phyloP scores from a whole-genome alignment of 2,329 filamentous ascomycete genomes.

The Alternaria sp. region DNA sequence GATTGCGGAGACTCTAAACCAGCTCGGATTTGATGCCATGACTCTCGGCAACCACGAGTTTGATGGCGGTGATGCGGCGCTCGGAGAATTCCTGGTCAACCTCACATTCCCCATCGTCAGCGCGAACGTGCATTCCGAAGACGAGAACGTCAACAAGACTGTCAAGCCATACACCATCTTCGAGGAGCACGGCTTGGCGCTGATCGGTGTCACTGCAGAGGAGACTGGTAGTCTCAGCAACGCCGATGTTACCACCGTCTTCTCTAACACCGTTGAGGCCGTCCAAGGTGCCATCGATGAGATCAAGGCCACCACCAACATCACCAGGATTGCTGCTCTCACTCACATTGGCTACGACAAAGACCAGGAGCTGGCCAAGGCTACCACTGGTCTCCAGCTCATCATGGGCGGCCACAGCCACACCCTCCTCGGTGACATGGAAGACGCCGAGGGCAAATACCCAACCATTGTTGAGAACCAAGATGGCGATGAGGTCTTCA shows the following conservation, averaged over 20 bases:
- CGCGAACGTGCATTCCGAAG: slow-evolving; percentile 67
- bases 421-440: slow-evolving; percentile 66
- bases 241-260: slow-evolving; percentile 64
- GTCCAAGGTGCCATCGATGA: slow-evolving; percentile 68
- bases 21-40: slow-evolving; percentile 71
- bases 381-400: slow-evolving; percentile 68
- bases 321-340: slow-evolving; percentile 69
- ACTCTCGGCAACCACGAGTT: slow-evolving; percentile 60
- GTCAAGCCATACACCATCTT: slow-evolving; percentile 72
- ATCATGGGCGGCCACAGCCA: slow-evolving; percentile 69
- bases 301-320: slow-evolving; percentile 66
- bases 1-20: slow-evolving; percentile 70
- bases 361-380: slow-evolving; percentile 65
- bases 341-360: slow-evolving; percentile 72
- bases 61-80: slow-evolving; percentile 67
- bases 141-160: slow-evolving; percentile 65
- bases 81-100: slow-evolving; percentile 67
- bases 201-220: slow-evolving; percentile 69
- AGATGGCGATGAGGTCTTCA: slow-evolving; percentile 70
- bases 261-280: slow-evolving; percentile 63
- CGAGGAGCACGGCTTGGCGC: slow-evolving; percentile 64
- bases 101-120: slow-evolving; percentile 69
- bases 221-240: slow-evolving; percentile 65
- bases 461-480: slow-evolving; percentile 68
- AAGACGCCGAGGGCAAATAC: slow-evolving; percentile 65